Evolutionary conservation across 1,284 basidiomycete species (phyloP), one percentile per base, ranked within the genome.

Genomic region (Cryptococcus sp.): DNA sequence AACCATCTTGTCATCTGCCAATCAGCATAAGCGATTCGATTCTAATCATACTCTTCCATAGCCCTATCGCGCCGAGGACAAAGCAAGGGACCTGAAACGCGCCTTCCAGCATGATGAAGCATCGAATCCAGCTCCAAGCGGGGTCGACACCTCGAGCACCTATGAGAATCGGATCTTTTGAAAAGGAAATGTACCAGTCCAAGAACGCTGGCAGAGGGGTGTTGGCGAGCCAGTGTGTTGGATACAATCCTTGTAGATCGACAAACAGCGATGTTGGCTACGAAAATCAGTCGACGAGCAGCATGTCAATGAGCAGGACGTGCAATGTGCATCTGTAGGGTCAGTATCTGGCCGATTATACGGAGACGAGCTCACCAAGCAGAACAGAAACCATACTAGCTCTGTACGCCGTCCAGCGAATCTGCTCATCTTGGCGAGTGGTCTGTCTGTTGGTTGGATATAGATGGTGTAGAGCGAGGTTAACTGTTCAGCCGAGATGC

Each of bases 41-140:
- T 23, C 11, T 31, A 5, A 26, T 28, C 77, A 47, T 59, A 82
- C 86, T 81, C 59, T 76, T 77, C 77, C 80, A 85, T 6, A 91
- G 73, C 0, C 80, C 83, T 16, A 74, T 74, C 34, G 82, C 76
- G 12, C 85, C 85, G 11, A 88, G 51, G 26, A 86, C 60, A 63
- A 89, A 89, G 0, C 83, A 77, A 0, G 87, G 87, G 0, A 89
- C 67, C 66, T 90, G 87, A 68, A 90, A 86, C 38, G 82, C 54
- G 0, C 82, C 52, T 49, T 70, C 61, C 32, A 69, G 51, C 9
- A 43, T 53, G 21, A 71, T 56, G 49, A 69, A 72, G 12, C 52
- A 54, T 33, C 52, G 58, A 41, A 72, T 53, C 71, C 71, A 74
- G 7, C 45, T 57, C 59, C 66, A 66, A 7, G 55, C 58, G 3